A percentile compares a stretch with the other conserved stretches of the same genome.
These are phyloP conservation scores for Candolleomyces aberdarensis DNA, from an alignment of 768 basidiomycete genomes.

Conservation along the genomic window DNA sequence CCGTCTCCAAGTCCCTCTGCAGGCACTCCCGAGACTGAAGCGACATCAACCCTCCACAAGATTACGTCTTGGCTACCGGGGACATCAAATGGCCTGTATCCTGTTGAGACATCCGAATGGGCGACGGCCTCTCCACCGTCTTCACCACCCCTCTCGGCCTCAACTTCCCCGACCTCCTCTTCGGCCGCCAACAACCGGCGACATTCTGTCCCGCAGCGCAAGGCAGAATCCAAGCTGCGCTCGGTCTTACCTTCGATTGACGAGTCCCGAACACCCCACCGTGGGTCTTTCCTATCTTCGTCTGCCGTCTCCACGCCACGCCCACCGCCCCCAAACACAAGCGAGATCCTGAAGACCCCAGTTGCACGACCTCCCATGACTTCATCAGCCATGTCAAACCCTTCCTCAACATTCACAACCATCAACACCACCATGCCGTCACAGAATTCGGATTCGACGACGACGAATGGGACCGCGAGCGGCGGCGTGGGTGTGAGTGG, in stretches of 20 bases:
- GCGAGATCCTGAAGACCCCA: neutral
- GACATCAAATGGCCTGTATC: slow-evolving; percentile 41
- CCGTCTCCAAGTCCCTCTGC: slow-evolving; percentile 60
- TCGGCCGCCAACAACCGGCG: slow-evolving; percentile 29
- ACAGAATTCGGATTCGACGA: neutral
- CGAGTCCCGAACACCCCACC: slow-evolving; percentile 34
- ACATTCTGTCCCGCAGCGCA: slow-evolving; percentile 53
- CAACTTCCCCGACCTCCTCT: slow-evolving; percentile 35
- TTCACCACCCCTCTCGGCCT: slow-evolving; percentile 45
- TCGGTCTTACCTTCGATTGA: slow-evolving; percentile 72
- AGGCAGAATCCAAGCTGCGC: slow-evolving; percentile 66
- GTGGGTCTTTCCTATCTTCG: slow-evolving; percentile 15
- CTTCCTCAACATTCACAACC: neutral
- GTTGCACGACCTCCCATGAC: neutral
- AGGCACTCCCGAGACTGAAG: slow-evolving; percentile 41
- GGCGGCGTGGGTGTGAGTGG: neutral
- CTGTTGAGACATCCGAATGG: slow-evolving; percentile 57
- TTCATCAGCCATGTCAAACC: neutral
- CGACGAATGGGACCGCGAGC: neutral
- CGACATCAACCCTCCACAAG: slow-evolving; percentile 27
- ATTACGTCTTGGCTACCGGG: slow-evolving; percentile 33
- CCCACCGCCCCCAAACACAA: neutral
- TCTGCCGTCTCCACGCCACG: neutral
- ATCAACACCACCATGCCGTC: neutral
- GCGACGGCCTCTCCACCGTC: slow-evolving; percentile 26